phyloP scores from a whole-genome alignment of 1,139 yeast genomes.

The Yamadazyma membranifaciens region DNA sequence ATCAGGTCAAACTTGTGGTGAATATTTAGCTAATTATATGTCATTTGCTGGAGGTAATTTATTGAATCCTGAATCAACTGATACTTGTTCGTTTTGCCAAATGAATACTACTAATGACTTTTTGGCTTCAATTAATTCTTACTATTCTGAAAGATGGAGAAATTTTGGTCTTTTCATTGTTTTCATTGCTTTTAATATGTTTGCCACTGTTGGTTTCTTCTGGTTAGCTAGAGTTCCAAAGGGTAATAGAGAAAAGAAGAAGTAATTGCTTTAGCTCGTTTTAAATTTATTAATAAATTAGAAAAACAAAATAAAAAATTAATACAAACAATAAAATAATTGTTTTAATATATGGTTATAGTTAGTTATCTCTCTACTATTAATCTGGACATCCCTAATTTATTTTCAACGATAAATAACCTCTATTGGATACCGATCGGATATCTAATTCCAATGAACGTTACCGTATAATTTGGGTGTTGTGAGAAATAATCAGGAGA shows the following conservation, averaged over 20 bases:
- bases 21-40: conserved; percentile 48
- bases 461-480: too few relatives aligned
- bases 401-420: too few relatives aligned
- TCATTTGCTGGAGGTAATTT: conserved; percentile 50
- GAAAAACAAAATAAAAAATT: too few relatives aligned
- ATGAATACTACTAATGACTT: conserved; percentile 51
- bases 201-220: conserved; percentile 55
- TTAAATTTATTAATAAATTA: too few relatives aligned
- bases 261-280: conserved; percentile 5
- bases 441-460: neutral
- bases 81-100: conserved; percentile 53
- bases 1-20: conserved; percentile 57
- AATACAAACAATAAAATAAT: conserved; percentile 27
- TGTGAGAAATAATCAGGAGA: conserved; percentile 1
- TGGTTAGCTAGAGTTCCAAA: conserved; percentile 77
- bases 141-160: conserved; percentile 58
- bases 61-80: conserved; percentile 36
- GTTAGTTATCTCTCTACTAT: too few relatives aligned
- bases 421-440: neutral
- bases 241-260: conserved; percentile 26
- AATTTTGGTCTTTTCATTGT: conserved; percentile 57
- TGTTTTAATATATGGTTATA: neutral
- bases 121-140: conserved; percentile 40
- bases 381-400: too few relatives aligned
- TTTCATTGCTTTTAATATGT: conserved; percentile 50